Conservation (phyloP, 176 grass and related monocot species). For the Rhynchospora breviuscula region DNA sequence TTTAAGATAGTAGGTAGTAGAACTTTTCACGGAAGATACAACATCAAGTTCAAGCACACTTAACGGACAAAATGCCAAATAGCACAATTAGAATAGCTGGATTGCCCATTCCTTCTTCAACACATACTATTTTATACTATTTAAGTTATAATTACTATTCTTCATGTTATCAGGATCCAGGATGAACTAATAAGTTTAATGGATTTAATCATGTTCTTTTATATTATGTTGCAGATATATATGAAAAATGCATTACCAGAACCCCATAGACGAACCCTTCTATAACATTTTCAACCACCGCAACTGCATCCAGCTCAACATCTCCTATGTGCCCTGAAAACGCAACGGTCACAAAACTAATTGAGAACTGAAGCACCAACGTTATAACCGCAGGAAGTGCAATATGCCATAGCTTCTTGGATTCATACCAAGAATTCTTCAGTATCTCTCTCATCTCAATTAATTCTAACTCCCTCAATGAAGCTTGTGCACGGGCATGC, state of each 20-base stretch:
- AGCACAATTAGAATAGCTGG: not conserved
- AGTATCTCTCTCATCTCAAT: not conserved
- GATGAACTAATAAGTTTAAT: not conserved
- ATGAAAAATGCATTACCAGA: conserved; percentile 30
- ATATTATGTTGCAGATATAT: not conserved
- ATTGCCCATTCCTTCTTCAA: not conserved
- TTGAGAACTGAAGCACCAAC: conserved; percentile 47
- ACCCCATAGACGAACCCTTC: conserved; percentile 57
- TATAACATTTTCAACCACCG: conserved; percentile 44
- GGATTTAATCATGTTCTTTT: not conserved
- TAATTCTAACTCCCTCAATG: not conserved
- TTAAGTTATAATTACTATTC: too few relatives aligned
- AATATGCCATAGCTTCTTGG: conserved; percentile 45
- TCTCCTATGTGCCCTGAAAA: conserved; percentile 49
- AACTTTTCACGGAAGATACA: not conserved
- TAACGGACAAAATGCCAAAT: not conserved
- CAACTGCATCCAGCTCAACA: conserved; percentile 50
- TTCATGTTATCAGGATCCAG: not conserved
- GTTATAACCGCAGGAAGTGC: conserved; percentile 50
- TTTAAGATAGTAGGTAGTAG: not conserved
- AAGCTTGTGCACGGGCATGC: not conserved
- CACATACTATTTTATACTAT: too few relatives aligned
- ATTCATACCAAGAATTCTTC: conserved; percentile 36
- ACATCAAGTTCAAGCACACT: not conserved
- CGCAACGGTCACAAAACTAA: conserved; percentile 47